A percentile compares a stretch with the other conserved stretches of the same genome.
phyloP scores from a whole-genome alignment of 2,329 filamentous ascomycete species.

The Fusarium buxicola region DNA sequence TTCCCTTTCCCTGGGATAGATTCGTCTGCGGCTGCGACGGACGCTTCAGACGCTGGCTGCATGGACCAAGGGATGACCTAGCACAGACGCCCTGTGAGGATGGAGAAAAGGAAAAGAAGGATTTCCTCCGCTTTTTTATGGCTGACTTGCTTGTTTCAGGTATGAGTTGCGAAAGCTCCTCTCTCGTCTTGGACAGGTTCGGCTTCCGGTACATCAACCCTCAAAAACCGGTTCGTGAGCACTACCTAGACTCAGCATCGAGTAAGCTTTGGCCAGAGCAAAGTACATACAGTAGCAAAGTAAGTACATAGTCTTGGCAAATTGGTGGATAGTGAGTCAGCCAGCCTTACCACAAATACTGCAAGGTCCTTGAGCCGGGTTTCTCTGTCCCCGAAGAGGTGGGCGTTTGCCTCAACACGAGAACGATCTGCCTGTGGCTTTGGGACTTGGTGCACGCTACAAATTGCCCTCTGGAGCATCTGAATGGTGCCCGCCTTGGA shows the following conservation, averaged over 20 bases:
- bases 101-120: slow-evolving; percentile 16
- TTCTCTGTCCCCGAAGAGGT: slow-evolving; percentile 23
- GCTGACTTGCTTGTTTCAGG: slow-evolving; percentile 44
- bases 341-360: slow-evolving; percentile 34
- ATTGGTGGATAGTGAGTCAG: slow-evolving; percentile 6
- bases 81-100: slow-evolving; percentile 13
- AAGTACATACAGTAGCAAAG: no score
- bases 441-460: slow-evolving; percentile 28
- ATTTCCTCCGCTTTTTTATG: slow-evolving; percentile 24
- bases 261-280: slow-evolving; percentile 31
- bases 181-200: slow-evolving; percentile 16
- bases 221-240: slow-evolving; percentile 38
- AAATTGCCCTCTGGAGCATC: slow-evolving; percentile 40
- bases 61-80: slow-evolving; percentile 39
- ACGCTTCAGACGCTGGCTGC: slow-evolving; percentile 31
- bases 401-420: slow-evolving; percentile 40
- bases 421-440: slow-evolving; percentile 40
- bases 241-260: slow-evolving; percentile 15
- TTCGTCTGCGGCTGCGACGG: slow-evolving; percentile 10
- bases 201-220: slow-evolving; percentile 18
- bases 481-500: slow-evolving; percentile 47
- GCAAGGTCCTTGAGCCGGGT: slow-evolving; percentile 19
- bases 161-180: slow-evolving; percentile 26
- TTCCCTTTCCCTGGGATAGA: slow-evolving; percentile 20
- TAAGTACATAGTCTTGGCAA: slow-evolving; percentile 24